These are phyloP conservation scores for Globisporangium orthogonon DNA, from an alignment of 352 stramenopile species.

Conservation along the genomic window DNA sequence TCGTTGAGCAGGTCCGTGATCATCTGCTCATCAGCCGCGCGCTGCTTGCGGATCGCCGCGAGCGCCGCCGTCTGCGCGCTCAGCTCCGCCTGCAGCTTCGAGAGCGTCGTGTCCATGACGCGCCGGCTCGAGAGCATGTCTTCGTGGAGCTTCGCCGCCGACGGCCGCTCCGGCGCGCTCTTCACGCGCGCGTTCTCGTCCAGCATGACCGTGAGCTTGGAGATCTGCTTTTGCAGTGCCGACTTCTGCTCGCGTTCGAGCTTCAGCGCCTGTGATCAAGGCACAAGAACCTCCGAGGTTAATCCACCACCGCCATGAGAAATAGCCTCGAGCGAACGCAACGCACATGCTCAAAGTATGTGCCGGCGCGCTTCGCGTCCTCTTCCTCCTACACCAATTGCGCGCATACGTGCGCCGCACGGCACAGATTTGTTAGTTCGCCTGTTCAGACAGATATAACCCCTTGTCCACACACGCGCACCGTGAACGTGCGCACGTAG, in stretches of 20 bases:
- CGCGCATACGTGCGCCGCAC: too few relatives aligned
- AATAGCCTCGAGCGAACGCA: not conserved
- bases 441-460: not conserved
- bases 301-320: not conserved
- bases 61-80: conserved; percentile 46
- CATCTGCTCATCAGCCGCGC: conserved; percentile 69
- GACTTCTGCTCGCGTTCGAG: conserved; percentile 74
- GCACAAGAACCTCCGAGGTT: not conserved
- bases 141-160: conserved; percentile 55
- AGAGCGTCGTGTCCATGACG: conserved; percentile 78
- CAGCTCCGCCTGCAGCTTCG: conserved; percentile 66
- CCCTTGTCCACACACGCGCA: not conserved
- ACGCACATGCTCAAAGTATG: conserved; percentile 77
- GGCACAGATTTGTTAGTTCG: not conserved
- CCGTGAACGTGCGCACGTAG: conserved; percentile 78
- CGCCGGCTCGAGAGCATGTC: conserved; percentile 82
- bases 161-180: conserved; percentile 27
- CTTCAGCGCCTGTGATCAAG: conserved; percentile 42
- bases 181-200: conserved; percentile 33
- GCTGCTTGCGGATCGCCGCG: conserved; percentile 63
- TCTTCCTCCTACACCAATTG: conserved; percentile 48
- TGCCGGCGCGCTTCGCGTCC: conserved; percentile 79
- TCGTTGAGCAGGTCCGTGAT: conserved; percentile 82
- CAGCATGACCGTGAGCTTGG: conserved; percentile 72
- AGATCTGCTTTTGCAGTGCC: conserved; percentile 67